Evolutionary conservation across 2,329 filamentous ascomycete species (phyloP).

Genomic region (Alternaria longipes): DNA sequence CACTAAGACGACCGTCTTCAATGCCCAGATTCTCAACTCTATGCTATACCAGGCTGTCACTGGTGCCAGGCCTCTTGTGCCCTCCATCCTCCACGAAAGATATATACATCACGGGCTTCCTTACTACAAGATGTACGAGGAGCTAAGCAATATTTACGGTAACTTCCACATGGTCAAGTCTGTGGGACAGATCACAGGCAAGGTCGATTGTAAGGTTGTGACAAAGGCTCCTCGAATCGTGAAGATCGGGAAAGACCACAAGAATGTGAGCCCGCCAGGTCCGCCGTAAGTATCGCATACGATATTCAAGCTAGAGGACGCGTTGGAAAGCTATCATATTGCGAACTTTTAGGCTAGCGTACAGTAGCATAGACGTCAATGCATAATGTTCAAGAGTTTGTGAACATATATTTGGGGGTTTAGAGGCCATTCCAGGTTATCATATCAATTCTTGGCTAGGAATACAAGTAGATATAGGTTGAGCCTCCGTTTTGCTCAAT

Average conservation of each 20-base stretch:
- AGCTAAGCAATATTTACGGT: slow-evolving; percentile 38
- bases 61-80: slow-evolving; percentile 44
- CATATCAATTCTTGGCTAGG: neutral
- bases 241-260: neutral
- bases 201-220: neutral
- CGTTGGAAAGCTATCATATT: slow-evolving; percentile 10
- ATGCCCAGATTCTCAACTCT: slow-evolving; percentile 55
- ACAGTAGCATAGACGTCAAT: neutral
- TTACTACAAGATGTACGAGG: slow-evolving; percentile 51
- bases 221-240: neutral
- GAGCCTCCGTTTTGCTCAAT: neutral
- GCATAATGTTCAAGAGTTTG: no score
- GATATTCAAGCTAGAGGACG: slow-evolving; percentile 26
- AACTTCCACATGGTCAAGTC: slow-evolving; percentile 40
- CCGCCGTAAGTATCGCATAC: slow-evolving; percentile 28
- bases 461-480: neutral
- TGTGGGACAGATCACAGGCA: slow-evolving; percentile 34
- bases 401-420: neutral
- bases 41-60: slow-evolving; percentile 49
- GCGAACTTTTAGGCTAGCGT: neutral
- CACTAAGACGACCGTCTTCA: slow-evolving; percentile 44
- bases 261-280: slow-evolving; percentile 24
- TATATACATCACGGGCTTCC: slow-evolving; percentile 49
- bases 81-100: slow-evolving; percentile 47
- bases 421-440: neutral